A percentile compares a stretch with the other conserved stretches of the same genome.
phyloP scores from a whole-genome alignment of 331 rosid species.

The Cucumis variabilis region DNA sequence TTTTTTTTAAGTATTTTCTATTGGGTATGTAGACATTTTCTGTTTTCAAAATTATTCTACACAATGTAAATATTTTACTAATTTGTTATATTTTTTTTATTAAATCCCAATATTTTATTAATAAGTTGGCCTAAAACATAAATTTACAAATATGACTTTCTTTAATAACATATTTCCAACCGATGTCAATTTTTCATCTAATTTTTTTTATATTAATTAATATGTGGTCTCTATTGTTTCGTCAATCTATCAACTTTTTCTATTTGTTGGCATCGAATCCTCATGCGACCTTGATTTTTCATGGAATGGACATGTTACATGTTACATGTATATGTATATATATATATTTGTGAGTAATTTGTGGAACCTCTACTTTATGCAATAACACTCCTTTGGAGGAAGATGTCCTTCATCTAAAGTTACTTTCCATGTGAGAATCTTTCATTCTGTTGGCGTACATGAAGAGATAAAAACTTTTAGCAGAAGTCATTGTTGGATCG shows the following conservation, averaged over 20 bases:
- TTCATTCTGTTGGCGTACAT: slow-evolving; percentile 1
- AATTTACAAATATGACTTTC: too few species aligned
- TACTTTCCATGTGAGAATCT: slow-evolving; percentile 14
- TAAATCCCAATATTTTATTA: too few species aligned
- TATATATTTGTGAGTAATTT: neutral
- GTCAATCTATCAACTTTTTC: neutral
- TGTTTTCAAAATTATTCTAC: too few species aligned
- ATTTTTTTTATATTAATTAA: neutral
- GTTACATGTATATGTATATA: too few species aligned
- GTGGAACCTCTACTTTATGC: neutral
- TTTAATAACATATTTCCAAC: too few species aligned
- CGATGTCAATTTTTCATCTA: too few species aligned
- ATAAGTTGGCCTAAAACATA: too few species aligned
- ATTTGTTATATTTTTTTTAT: too few species aligned
- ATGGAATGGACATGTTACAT: neutral
- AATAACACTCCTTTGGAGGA: neutral
- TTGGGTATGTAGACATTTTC: too few species aligned
- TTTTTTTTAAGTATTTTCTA: too few species aligned
- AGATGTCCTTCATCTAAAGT: slow-evolving; percentile 4
- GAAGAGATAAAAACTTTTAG: neutral
- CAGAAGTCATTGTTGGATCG: neutral
- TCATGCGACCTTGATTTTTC: neutral
- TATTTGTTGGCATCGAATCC: neutral
- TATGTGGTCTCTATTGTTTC: neutral
- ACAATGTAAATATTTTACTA: too few species aligned